Percentiles rank a stretch among this genome's conserved stretches.
These are phyloP conservation scores for Verticillium dahliae DNA, from an alignment of 2,329 filamentous ascomycete species.

Conservation along the genomic window DNA sequence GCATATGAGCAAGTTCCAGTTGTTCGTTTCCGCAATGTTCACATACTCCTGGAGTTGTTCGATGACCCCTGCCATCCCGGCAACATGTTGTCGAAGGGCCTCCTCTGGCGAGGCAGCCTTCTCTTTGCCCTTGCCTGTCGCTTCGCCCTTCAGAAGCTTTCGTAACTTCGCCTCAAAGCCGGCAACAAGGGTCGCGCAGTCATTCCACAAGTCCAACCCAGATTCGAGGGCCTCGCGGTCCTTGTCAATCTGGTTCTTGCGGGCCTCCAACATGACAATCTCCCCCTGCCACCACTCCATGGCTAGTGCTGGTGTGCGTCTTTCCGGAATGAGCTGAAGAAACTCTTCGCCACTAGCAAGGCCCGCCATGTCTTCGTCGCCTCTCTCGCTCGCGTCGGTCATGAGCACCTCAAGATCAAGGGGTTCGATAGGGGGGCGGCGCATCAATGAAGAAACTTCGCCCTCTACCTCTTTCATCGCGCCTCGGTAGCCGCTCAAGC, in stretches of 20 bases:
- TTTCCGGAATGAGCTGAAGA: constrained; percentile 52
- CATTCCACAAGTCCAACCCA: constrained; percentile 60
- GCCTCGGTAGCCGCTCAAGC: constrained; percentile 64
- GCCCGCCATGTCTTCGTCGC: constrained; percentile 13
- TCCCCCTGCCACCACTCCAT: constrained; percentile 65
- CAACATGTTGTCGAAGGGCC: constrained; percentile 38
- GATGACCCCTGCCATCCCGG: constrained; percentile 51
- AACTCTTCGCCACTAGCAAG: constrained; percentile 45
- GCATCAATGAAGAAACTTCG: constrained; percentile 54
- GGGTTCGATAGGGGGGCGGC: constrained; percentile 47
- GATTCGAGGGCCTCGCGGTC: constrained; percentile 62
- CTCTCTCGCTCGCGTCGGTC: constrained; percentile 10
- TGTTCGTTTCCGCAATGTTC: constrained; percentile 48
- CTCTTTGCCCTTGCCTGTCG: constrained; percentile 21
- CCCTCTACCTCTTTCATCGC: constrained; percentile 60
- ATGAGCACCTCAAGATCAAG: constrained; percentile 33
- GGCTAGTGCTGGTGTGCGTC: constrained; percentile 65
- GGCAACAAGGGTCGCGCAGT: constrained; percentile 50
- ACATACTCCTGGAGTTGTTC: constrained; percentile 47
- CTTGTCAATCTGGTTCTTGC: constrained; percentile 48
- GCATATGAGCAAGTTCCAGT: constrained; percentile 70
- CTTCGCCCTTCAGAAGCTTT: constrained; percentile 39
- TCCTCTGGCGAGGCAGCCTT: constrained; percentile 25
- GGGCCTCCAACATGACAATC: constrained; percentile 45
- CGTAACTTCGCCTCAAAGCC: constrained; percentile 60